phyloP scores from a whole-genome alignment of 768 basidiomycete species.

The Termitomyces sp. region DNA sequence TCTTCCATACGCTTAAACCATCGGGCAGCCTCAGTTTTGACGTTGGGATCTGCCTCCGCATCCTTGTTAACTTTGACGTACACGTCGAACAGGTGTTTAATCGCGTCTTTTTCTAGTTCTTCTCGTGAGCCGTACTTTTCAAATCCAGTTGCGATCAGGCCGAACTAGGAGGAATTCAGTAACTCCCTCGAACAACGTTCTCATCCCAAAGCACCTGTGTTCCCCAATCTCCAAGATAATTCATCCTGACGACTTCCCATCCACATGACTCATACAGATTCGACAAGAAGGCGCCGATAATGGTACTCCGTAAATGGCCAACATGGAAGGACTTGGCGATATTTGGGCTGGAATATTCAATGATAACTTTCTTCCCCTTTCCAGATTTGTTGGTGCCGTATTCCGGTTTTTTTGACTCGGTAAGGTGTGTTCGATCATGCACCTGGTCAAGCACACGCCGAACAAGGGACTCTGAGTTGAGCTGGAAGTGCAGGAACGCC shows the following conservation, averaged over 20 bases:
- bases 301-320: slow-evolving; percentile 95
- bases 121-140: slow-evolving; percentile 87
- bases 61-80: slow-evolving; percentile 94
- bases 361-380: slow-evolving; percentile 73
- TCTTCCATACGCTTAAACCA: slow-evolving; percentile 97
- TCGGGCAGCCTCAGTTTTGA: slow-evolving; percentile 69
- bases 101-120: slow-evolving; percentile 79
- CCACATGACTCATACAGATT: slow-evolving; percentile 91
- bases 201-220: slow-evolving; percentile 65
- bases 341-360: slow-evolving; percentile 96
- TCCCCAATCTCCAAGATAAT: slow-evolving; percentile 98
- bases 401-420: slow-evolving; percentile 50
- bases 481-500: slow-evolving; percentile 79
- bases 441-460: slow-evolving; percentile 68
- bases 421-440: slow-evolving; percentile 61
- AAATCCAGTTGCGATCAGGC: slow-evolving; percentile 85
- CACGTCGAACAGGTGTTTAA: slow-evolving; percentile 90
- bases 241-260: slow-evolving; percentile 87
- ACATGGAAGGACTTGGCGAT: slow-evolving; percentile 99
- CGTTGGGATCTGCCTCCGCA: slow-evolving; percentile 61
- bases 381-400: slow-evolving; percentile 82
- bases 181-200: not conserved
- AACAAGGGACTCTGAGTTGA: slow-evolving; percentile 58
- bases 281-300: slow-evolving; percentile 91
- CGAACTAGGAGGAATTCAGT: slow-evolving; percentile 44